These are phyloP conservation scores for Podosphaera xanthii DNA, from an alignment of 2,329 filamentous ascomycete genomes.

Conservation along the genomic window DNA sequence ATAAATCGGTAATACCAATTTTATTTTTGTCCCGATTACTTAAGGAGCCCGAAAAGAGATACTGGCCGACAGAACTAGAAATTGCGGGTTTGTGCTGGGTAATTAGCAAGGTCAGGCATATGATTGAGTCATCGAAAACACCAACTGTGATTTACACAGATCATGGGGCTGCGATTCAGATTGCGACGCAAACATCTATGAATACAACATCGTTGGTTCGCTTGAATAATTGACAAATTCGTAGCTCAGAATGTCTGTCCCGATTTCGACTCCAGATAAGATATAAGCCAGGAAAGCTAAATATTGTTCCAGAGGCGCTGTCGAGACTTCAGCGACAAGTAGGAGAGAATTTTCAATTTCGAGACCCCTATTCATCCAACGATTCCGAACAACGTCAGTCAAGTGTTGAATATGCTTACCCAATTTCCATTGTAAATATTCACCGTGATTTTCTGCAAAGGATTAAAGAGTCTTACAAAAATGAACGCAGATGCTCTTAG, in stretches of 20 bases:
- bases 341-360: too few relatives aligned
- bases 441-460: too few relatives aligned
- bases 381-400: too few relatives aligned
- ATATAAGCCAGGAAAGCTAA: neutral
- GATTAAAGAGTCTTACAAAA: too few relatives aligned
- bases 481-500: too few relatives aligned
- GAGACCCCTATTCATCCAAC: too few relatives aligned
- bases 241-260: neutral
- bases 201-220: neutral
- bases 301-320: neutral
- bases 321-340: neutral
- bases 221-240: neutral
- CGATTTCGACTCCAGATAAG: neutral
- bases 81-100: too few relatives aligned
- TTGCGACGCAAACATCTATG: neutral
- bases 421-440: too few relatives aligned
- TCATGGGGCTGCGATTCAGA: neutral
- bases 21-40: neutral
- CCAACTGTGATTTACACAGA: neutral
- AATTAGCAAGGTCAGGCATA: neutral
- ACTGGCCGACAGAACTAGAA: too few relatives aligned
- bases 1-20: neutral
- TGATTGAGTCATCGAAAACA: neutral
- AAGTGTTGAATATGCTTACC: too few relatives aligned
- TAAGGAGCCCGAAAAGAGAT: too few relatives aligned